These are phyloP conservation scores for Exophiala lecanii-corni DNA, from an alignment of 2,329 filamentous ascomycete genomes.

Conservation along the genomic window DNA sequence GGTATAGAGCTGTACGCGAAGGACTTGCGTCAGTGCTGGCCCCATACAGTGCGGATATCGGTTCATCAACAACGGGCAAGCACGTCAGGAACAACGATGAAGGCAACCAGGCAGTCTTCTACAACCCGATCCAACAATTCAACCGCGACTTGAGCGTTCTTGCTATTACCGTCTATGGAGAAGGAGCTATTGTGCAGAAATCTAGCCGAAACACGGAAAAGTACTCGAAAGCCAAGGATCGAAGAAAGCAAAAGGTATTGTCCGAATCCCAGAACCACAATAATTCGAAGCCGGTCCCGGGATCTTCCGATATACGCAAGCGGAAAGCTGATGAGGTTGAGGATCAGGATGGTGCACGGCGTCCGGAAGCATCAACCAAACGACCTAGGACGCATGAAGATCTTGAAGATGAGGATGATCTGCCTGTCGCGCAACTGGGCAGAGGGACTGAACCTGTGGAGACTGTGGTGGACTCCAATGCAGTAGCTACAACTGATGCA, in stretches of 20 bases:
- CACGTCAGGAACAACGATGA: slow-evolving; percentile 52
- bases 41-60: slow-evolving; percentile 45
- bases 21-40: slow-evolving; percentile 65
- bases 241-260: slow-evolving; percentile 32
- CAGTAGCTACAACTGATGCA: not conserved
- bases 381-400: slow-evolving; percentile 8
- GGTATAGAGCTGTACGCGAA: slow-evolving; percentile 61
- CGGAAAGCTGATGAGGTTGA: slow-evolving; percentile 29
- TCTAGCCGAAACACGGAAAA: slow-evolving; percentile 38
- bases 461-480: not conserved
- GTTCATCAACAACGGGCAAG: slow-evolving; percentile 29
- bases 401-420: slow-evolving; percentile 13
- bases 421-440: slow-evolving; percentile 12
- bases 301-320: slow-evolving; percentile 21
- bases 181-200: slow-evolving; percentile 56
- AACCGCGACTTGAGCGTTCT: slow-evolving; percentile 93
- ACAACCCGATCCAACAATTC: slow-evolving; percentile 98
- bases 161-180: slow-evolving; percentile 82
- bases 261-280: slow-evolving; percentile 1
- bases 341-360: slow-evolving; percentile 7
- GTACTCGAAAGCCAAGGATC: slow-evolving; percentile 33
- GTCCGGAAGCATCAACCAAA: slow-evolving; percentile 7
- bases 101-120: slow-evolving; percentile 77
- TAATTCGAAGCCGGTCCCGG: slow-evolving; percentile 1
- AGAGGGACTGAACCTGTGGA: slow-evolving; percentile 2